These are phyloP conservation scores for Hypoxylon sp. DNA, from an alignment of 2,329 filamentous ascomycete genomes.

Conservation along the genomic window DNA sequence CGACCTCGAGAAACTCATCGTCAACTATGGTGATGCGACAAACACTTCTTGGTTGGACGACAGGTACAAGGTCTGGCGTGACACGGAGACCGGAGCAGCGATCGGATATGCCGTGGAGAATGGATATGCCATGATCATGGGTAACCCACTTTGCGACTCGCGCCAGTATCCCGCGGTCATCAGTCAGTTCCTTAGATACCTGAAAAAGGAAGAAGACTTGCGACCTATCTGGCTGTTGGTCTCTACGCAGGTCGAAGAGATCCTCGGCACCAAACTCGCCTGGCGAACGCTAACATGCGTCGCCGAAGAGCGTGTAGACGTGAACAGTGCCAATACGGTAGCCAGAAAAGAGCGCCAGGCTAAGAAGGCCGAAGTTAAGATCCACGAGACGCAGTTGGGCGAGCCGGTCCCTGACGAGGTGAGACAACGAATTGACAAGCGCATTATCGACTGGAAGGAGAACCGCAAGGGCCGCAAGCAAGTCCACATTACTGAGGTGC, in stretches of 20 bases:
- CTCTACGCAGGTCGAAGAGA: conserved; percentile 80
- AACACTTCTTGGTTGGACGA: conserved; percentile 95
- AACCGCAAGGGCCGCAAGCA: conserved; percentile 83
- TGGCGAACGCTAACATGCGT: conserved; percentile 92
- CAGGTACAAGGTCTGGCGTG: conserved; percentile 88
- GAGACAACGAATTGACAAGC: conserved; percentile 74
- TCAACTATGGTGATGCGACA: conserved; percentile 94
- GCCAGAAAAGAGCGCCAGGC: conserved; percentile 87
- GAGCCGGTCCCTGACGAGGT: conserved; percentile 73
- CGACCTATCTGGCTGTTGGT: conserved; percentile 92
- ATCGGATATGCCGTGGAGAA: conserved; percentile 81
- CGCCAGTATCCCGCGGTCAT: conserved; percentile 81
- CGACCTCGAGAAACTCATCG: conserved; percentile 86
- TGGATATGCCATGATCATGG: conserved; percentile 85
- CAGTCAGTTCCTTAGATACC: conserved; percentile 77
- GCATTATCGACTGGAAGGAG: conserved; percentile 82
- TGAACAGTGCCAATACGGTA: conserved; percentile 71
- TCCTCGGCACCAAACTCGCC: conserved; percentile 81
- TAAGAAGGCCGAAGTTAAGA: conserved; percentile 68
- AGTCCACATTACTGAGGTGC: conserved; percentile 90
- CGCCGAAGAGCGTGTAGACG: conserved; percentile 88
- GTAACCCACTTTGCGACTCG: conserved; percentile 85
- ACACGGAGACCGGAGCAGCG: conserved; percentile 81
- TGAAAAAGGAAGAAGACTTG: conserved; percentile 75
- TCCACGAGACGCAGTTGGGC: conserved; percentile 77